Evolutionary conservation across 2,329 filamentous ascomycete genomes (phyloP).

Genomic region (Paramyrothecium sp.): DNA sequence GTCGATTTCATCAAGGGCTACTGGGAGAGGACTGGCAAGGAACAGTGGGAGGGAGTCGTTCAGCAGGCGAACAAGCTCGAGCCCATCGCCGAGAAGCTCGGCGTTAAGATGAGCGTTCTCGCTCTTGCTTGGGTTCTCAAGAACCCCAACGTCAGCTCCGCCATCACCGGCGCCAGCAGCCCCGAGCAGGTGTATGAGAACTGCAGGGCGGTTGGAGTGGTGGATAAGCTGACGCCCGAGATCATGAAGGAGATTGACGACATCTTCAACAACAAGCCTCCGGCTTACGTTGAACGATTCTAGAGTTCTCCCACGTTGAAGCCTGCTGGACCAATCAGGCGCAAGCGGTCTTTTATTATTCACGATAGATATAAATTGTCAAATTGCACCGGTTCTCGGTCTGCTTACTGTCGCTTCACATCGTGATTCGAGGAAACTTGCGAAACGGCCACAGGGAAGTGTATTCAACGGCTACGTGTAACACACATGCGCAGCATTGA

Average conservation of each 20-base stretch:
- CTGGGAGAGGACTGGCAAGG: conserved; percentile 49
- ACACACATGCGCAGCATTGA: too few species aligned
- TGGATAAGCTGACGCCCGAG: conserved; percentile 58
- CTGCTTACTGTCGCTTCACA: too few species aligned
- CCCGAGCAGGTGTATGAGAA: conserved; percentile 61
- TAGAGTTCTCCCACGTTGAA: conserved; percentile 7
- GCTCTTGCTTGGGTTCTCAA: conserved; percentile 63
- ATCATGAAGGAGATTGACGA: conserved; percentile 59
- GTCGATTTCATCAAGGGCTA: conserved; percentile 55
- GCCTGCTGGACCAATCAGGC: too few species aligned
- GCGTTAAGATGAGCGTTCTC: conserved; percentile 53
- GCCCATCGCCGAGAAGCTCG: conserved; percentile 64
- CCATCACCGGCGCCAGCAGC: conserved; percentile 59
- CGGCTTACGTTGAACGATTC: conserved; percentile 34
- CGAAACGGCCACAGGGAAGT: too few species aligned
- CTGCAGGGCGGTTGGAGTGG: conserved; percentile 47
- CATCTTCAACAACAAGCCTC: conserved; percentile 58
- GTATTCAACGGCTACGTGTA: too few species aligned
- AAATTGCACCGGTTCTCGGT: too few species aligned
- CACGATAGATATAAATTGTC: too few species aligned
- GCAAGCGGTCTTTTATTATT: too few species aligned
- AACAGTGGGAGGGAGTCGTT: conserved; percentile 54
- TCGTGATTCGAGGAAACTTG: too few species aligned
- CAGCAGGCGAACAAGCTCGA: conserved; percentile 58
- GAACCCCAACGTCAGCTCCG: conserved; percentile 60